Evolutionary conservation across 148 eudicot species (phyloP).

Genomic region (Persicaria tinctoria): DNA sequence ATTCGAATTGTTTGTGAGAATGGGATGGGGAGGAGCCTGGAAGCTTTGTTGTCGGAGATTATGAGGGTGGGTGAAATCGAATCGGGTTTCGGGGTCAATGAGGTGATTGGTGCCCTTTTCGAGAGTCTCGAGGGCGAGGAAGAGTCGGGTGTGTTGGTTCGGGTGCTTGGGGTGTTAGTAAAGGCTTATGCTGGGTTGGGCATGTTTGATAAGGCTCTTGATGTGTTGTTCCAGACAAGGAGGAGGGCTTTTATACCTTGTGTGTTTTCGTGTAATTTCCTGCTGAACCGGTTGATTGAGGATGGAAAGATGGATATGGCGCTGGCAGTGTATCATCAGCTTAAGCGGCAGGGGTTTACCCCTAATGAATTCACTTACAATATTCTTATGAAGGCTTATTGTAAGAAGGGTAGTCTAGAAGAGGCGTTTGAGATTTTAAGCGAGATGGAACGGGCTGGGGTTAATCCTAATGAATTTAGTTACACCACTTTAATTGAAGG

Average conservation of each 20-base stretch:
- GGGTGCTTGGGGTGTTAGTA: conserved; percentile 40
- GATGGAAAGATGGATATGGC: conserved; percentile 31
- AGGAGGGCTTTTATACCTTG: conserved; percentile 38
- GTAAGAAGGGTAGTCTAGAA: conserved; percentile 39
- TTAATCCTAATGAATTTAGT: conserved; percentile 35
- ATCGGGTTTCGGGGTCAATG: conserved; percentile 33
- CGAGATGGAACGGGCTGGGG: conserved; percentile 45
- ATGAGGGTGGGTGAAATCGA: conserved; percentile 24
- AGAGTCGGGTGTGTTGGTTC: conserved; percentile 18
- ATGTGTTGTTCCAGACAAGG: conserved; percentile 30
- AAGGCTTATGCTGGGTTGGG: conserved; percentile 49
- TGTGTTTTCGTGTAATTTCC: conserved; percentile 43
- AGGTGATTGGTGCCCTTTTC: conserved; percentile 41
- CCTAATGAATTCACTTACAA: conserved; percentile 60
- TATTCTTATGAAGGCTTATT: conserved; percentile 46
- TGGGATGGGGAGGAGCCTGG: conserved; percentile 32
- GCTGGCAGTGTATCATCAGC: conserved; percentile 36
- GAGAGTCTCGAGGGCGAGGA: conserved; percentile 29
- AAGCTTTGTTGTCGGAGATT: conserved; percentile 35
- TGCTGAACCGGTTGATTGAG: conserved; percentile 41
- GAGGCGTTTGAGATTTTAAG: conserved; percentile 33
- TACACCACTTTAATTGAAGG: conserved; percentile 42
- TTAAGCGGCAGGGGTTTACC: conserved; percentile 36
- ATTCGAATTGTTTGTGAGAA: conserved; percentile 41
- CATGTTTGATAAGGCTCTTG: conserved; percentile 54